Conservation (phyloP, 2,329 filamentous ascomycete species). For the Hypoxylon sp. region DNA sequence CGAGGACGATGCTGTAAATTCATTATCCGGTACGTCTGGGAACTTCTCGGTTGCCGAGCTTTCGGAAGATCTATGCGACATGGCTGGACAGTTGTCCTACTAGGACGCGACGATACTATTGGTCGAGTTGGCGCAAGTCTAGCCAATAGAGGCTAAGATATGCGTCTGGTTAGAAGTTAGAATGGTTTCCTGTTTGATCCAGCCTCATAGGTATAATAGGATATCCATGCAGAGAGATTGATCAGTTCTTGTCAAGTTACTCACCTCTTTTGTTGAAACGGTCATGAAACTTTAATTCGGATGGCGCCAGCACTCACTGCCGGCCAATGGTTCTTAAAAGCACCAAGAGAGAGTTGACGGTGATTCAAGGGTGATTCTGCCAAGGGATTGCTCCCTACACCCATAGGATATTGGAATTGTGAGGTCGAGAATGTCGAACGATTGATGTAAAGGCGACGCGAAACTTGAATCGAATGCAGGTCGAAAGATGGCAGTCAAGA, state of each 20-base stretch:
- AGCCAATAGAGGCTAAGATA: neutral
- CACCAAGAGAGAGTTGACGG: neutral
- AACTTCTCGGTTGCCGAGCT: conserved; percentile 45
- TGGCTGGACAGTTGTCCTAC: conserved; percentile 7
- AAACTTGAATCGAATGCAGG: neutral
- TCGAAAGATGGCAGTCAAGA: neutral
- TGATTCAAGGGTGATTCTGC: neutral
- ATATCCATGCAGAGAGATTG: neutral
- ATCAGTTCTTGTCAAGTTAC: neutral
- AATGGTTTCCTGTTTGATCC: neutral
- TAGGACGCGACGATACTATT: neutral
- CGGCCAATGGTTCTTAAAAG: neutral
- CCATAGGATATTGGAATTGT: neutral
- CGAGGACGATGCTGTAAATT: conserved; percentile 16
- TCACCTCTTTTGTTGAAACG: neutral
- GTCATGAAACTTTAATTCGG: neutral
- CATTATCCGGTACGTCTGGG: conserved; percentile 39
- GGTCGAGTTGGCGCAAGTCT: neutral
- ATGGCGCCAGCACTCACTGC: neutral
- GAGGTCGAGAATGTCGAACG: neutral
- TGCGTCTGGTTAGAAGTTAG: neutral
- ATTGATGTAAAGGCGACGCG: neutral
- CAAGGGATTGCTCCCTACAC: neutral
- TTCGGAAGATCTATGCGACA: conserved; percentile 42
- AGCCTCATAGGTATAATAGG: neutral